A percentile compares a stretch with the other conserved stretches of the same genome.
phyloP scores from a whole-genome alignment of 495 filamentous ascomycete genomes.

The Penicillium egyptiacum region DNA sequence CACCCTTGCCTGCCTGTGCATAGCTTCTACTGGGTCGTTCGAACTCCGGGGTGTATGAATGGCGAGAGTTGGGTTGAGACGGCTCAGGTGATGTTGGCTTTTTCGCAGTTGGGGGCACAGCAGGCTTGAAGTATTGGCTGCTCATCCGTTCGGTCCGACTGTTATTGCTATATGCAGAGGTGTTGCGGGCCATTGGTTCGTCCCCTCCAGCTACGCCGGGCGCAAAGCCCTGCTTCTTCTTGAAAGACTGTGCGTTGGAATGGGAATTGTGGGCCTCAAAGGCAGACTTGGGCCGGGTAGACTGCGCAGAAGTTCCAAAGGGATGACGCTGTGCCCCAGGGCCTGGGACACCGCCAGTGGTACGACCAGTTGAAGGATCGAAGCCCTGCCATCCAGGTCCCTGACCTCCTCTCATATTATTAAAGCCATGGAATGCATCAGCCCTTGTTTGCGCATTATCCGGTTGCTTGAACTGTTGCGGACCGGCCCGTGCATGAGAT shows the following conservation, averaged over 20 bases:
- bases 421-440: constrained; percentile 65
- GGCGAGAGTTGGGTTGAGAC: background rate
- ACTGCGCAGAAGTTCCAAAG: constrained; percentile 28
- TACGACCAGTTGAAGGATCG: constrained; percentile 40
- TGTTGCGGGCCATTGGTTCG: constrained; percentile 55
- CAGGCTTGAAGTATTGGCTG: constrained; percentile 37
- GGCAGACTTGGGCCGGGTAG: constrained; percentile 38
- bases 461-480: constrained; percentile 44
- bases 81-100: constrained; percentile 33
- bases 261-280: constrained; percentile 47
- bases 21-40: constrained; percentile 68
- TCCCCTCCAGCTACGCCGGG: constrained; percentile 55
- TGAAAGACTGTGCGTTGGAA: constrained; percentile 38
- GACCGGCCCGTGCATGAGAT: constrained; percentile 48
- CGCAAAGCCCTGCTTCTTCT: constrained; percentile 54
- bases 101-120: constrained; percentile 43
- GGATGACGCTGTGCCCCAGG: constrained; percentile 38
- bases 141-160: constrained; percentile 39
- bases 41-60: constrained; percentile 33
- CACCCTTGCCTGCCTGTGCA: constrained; percentile 59
- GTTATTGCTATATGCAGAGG: constrained; percentile 50
- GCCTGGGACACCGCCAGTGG: constrained; percentile 23
- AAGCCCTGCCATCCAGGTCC: constrained; percentile 40
- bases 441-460: constrained; percentile 56
- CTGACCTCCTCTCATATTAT: constrained; percentile 59